phyloP scores from a whole-genome alignment of 257 asterid species.

The Nicotiana tomentosiformis region DNA sequence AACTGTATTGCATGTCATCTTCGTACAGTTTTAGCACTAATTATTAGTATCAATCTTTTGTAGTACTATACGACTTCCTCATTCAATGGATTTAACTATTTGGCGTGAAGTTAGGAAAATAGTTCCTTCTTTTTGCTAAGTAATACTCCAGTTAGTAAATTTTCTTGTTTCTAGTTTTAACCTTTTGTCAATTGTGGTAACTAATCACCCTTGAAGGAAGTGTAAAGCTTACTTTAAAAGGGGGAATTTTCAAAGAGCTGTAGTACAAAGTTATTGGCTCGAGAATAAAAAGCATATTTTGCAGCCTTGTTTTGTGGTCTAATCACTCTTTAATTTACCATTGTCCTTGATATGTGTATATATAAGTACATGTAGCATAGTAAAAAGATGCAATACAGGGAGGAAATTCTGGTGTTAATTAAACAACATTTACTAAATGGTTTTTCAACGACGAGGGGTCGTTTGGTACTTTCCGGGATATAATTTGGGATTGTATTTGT shows the following conservation, averaged over 20 bases:
- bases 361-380: neutral
- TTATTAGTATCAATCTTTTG: neutral
- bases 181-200: neutral
- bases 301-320: conserved; percentile 9
- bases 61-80: neutral
- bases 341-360: neutral
- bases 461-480: no score
- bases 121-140: no score
- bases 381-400: neutral
- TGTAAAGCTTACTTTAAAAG: neutral
- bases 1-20: neutral
- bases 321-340: neutral
- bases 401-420: no score
- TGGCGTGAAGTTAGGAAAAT: neutral
- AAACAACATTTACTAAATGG: no score
- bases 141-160: neutral
- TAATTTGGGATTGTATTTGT: no score
- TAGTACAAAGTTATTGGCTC: conserved; percentile 23
- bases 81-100: neutral
- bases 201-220: neutral
- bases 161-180: conserved; percentile 1
- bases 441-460: no score
- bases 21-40: neutral
- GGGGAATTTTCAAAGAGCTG: neutral
- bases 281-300: conserved; percentile 8